phyloP scores from a whole-genome alignment of 2,329 filamentous ascomycete genomes.

The Penicillium sp. region DNA sequence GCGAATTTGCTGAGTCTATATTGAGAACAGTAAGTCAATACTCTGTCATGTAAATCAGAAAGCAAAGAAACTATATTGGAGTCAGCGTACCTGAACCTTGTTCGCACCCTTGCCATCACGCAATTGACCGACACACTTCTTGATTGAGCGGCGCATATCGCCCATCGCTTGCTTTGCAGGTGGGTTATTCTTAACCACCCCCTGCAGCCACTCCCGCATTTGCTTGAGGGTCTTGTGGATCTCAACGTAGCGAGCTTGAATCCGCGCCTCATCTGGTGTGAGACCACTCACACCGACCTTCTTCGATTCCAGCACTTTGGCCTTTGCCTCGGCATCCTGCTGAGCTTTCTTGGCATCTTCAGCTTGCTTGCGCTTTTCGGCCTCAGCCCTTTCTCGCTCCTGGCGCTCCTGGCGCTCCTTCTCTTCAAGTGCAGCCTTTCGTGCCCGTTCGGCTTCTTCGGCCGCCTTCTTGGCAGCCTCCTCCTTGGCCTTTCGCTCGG shows the following conservation, averaged over 20 bases:
- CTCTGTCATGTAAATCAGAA: background rate
- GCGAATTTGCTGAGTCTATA: constrained; percentile 48
- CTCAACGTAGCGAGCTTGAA: constrained; percentile 55
- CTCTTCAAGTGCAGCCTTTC: constrained; percentile 44
- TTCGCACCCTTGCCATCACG: constrained; percentile 68
- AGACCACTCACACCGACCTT: constrained; percentile 35
- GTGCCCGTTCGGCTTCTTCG: constrained; percentile 40
- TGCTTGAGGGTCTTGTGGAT: constrained; percentile 71
- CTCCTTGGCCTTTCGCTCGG: constrained; percentile 41
- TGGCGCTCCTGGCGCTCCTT: constrained; percentile 40
- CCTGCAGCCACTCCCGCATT: constrained; percentile 57
- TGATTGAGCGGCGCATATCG: constrained; percentile 71
- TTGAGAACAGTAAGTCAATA: background rate
- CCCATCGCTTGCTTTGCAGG: constrained; percentile 68
- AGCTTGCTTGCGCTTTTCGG: constrained; percentile 39
- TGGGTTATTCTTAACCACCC: constrained; percentile 60
- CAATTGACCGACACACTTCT: constrained; percentile 71
- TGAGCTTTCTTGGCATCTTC: constrained; percentile 35
- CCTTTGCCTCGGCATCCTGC: constrained; percentile 36
- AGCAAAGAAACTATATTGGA: background rate
- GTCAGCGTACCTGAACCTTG: constrained; percentile 52
- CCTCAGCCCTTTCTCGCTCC: constrained; percentile 38
- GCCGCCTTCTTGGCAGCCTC: constrained; percentile 39
- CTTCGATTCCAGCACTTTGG: constrained; percentile 34
- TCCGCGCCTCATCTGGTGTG: constrained; percentile 44